Conservation (phyloP, 2,329 filamentous ascomycete genomes). For the Monosporascus sp. region DNA sequence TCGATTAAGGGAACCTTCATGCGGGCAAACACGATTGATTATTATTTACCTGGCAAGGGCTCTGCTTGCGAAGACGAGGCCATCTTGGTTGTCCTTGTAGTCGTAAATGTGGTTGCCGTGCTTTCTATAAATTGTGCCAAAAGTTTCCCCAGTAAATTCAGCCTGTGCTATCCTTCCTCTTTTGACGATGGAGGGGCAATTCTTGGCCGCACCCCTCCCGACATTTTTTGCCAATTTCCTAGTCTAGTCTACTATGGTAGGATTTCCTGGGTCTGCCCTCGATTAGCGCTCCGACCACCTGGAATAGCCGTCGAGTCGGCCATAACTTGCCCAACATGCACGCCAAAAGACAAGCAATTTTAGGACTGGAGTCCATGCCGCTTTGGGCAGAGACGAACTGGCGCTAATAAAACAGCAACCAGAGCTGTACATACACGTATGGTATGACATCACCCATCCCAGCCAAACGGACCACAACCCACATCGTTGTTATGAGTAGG, state of each 20-base stretch:
- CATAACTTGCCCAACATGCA: not conserved
- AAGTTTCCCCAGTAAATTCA: no score
- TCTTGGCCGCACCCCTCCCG: not conserved
- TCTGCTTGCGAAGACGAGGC: constrained; percentile 12
- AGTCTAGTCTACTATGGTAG: no score
- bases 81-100: constrained; percentile 4
- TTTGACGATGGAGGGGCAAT: constrained; percentile 12
- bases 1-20: no score
- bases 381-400: not conserved
- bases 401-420: no score
- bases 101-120: not conserved
- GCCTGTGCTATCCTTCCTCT: not conserved
- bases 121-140: not conserved
- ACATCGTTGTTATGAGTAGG: no score
- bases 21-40: not conserved
- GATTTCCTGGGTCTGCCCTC: not conserved
- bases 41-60: constrained; percentile 20
- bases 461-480: no score
- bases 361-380: not conserved
- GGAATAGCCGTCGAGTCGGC: not conserved
- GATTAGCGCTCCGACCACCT: not conserved
- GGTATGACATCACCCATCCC: not conserved
- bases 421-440: no score
- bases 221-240: not conserved
- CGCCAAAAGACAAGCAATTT: not conserved